Percentiles rank a stretch among this genome's conserved stretches.
These are phyloP conservation scores for Theobroma cacao DNA, from an alignment of 345 rosid species.

Conservation along the genomic window DNA sequence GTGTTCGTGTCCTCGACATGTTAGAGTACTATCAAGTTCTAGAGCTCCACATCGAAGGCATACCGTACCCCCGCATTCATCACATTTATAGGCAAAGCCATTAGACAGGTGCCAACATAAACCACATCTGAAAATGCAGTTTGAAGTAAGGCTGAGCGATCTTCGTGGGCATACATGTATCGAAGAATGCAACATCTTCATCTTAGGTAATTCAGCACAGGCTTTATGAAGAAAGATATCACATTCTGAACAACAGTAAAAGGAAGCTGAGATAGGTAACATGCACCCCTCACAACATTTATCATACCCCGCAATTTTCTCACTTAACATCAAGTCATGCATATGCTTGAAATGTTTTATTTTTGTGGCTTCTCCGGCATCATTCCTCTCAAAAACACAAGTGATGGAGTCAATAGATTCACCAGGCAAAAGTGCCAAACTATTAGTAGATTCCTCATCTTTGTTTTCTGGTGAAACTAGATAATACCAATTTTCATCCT, in stretches of 20 bases:
- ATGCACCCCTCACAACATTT: neutral
- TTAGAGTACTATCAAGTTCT: neutral
- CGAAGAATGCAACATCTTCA: neutral
- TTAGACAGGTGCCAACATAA: rapidly evolving
- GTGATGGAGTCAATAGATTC: neutral
- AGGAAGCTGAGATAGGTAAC: neutral
- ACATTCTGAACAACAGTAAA: neutral
- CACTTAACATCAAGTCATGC: neutral
- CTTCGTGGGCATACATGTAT: rapidly evolving
- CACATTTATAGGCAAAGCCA: neutral
- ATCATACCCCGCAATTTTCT: neutral
- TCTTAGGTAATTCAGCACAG: neutral
- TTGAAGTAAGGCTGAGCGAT: neutral
- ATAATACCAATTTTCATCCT: neutral
- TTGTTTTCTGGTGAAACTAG: neutral
- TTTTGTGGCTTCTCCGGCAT: neutral
- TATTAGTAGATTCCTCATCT: neutral
- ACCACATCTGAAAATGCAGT: neutral
- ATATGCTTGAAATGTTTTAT: neutral
- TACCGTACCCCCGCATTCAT: neutral
- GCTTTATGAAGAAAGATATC: neutral
- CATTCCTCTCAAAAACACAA: neutral
- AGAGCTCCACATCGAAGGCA: neutral
- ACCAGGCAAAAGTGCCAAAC: neutral
- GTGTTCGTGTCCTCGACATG: neutral